These are phyloP conservation scores for Metschnikowia cerradonensis DNA, from an alignment of 805 yeast genomes.

Conservation along the genomic window DNA sequence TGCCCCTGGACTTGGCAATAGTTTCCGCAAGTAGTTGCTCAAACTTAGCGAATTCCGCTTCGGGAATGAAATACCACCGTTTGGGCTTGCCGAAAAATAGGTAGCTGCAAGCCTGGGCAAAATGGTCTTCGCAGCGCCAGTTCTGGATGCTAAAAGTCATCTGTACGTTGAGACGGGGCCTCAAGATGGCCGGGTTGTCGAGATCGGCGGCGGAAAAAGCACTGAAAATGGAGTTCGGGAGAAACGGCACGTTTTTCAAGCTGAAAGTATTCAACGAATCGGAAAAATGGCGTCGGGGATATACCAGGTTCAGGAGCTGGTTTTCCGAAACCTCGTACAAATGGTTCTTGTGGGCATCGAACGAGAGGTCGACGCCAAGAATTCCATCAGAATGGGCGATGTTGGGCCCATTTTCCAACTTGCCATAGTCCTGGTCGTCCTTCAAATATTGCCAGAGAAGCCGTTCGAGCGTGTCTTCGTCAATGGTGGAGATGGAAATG, in stretches of 20 bases:
- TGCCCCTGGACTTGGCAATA: constrained; percentile 6
- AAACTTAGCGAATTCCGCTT: constrained; percentile 48
- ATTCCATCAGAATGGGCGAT: not conserved
- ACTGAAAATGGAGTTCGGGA: constrained; percentile 46
- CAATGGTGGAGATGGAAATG: constrained; percentile 1
- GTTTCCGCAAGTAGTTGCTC: constrained; percentile 37
- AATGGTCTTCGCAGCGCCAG: constrained; percentile 62
- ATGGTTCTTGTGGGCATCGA: not conserved
- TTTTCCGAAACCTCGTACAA: not conserved
- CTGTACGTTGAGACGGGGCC: constrained; percentile 46
- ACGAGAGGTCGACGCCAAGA: not conserved
- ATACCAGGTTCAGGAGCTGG: not conserved
- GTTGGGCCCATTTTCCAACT: not conserved
- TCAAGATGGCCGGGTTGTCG: constrained; percentile 41
- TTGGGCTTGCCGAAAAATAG: constrained; percentile 53
- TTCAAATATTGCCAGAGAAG: constrained; percentile 38
- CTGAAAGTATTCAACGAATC: constrained; percentile 49
- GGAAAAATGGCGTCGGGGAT: not conserved
- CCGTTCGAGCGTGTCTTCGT: constrained; percentile 30
- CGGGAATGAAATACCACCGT: constrained; percentile 63
- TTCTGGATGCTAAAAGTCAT: constrained; percentile 51
- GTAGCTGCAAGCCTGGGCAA: constrained; percentile 49
- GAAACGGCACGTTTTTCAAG: constrained; percentile 49
- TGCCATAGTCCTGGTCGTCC: constrained; percentile 10
- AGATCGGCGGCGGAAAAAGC: constrained; percentile 39